These are phyloP conservation scores for Scutellaria minor DNA, from an alignment of 257 asterid genomes.

Conservation along the genomic window DNA sequence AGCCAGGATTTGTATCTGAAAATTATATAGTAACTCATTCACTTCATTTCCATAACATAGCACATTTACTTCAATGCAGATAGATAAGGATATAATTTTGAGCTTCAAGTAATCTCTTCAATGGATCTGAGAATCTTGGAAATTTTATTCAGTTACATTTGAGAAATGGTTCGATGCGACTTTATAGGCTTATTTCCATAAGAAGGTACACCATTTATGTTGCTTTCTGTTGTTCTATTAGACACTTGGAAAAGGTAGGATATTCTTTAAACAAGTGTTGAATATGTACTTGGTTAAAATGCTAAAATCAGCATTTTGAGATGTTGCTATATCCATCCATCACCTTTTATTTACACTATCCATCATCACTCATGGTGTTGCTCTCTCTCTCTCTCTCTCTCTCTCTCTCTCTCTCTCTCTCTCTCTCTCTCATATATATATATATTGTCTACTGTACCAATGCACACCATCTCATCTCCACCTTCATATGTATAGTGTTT, in stretches of 20 bases:
- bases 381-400: too few relatives aligned
- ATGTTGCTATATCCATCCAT: neutral
- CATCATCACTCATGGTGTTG: too few relatives aligned
- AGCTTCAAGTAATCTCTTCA: slow-evolving; percentile 48
- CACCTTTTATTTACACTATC: neutral
- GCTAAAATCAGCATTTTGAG: slow-evolving; percentile 23
- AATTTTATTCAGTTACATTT: slow-evolving; percentile 19
- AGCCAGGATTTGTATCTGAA: slow-evolving; percentile 31
- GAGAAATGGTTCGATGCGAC: slow-evolving; percentile 18
- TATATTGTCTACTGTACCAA: too few relatives aligned
- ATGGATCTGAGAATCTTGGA: slow-evolving; percentile 21
- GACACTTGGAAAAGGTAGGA: slow-evolving; percentile 9
- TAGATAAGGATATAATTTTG: slow-evolving; percentile 66
- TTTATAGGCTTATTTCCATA: slow-evolving; percentile 16
- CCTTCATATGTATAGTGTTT: too few relatives aligned
- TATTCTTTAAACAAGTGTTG: slow-evolving; percentile 18
- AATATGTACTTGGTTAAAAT: slow-evolving; percentile 5
- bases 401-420: too few relatives aligned
- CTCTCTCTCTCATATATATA: too few relatives aligned
- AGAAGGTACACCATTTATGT: neutral
- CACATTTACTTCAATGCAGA: slow-evolving; percentile 50
- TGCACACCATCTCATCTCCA: too few relatives aligned
- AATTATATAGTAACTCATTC: neutral
- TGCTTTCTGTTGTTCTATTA: neutral
- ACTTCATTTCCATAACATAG: slow-evolving; percentile 22